Conservation (phyloP, 2,329 filamentous ascomycete genomes). For the Fusarium praegraminearum region DNA sequence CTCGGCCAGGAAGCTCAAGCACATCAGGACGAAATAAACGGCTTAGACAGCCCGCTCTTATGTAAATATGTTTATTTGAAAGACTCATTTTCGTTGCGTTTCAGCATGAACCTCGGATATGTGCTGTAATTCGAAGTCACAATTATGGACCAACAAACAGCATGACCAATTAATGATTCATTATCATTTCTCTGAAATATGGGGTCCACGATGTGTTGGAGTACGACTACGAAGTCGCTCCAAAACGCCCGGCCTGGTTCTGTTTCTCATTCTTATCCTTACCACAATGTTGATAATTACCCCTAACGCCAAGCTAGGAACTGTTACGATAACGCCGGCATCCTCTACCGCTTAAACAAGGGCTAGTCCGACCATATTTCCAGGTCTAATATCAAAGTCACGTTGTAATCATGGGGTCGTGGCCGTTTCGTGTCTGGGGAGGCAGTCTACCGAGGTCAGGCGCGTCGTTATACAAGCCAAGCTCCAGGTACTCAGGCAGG, state of each 20-base stretch:
- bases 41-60: constrained; percentile 16
- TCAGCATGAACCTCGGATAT: neutral
- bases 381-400: constrained; percentile 47
- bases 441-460: constrained; percentile 43
- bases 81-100: constrained; percentile 32
- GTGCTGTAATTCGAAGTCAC: neutral
- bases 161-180: neutral
- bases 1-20: constrained; percentile 86
- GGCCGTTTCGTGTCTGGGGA: constrained; percentile 54
- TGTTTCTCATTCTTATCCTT: constrained; percentile 32
- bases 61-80: constrained; percentile 49
- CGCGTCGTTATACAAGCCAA: constrained; percentile 56
- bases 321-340: constrained; percentile 14
- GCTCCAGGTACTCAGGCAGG: constrained; percentile 53
- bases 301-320: constrained; percentile 42
- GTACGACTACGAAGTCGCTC: neutral
- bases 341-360: constrained; percentile 36
- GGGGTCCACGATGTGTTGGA: neutral
- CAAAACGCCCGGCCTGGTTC: constrained; percentile 34
- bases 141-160: neutral
- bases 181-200: constrained; percentile 10
- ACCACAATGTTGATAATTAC: constrained; percentile 25
- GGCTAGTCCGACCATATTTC: constrained; percentile 23
- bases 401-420: constrained; percentile 66
- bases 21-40: constrained; percentile 80